Evolutionary conservation across 805 yeast genomes (phyloP), one percentile per base, ranked within the genome.

Genomic region (Tetrapisispora arboricola): DNA sequence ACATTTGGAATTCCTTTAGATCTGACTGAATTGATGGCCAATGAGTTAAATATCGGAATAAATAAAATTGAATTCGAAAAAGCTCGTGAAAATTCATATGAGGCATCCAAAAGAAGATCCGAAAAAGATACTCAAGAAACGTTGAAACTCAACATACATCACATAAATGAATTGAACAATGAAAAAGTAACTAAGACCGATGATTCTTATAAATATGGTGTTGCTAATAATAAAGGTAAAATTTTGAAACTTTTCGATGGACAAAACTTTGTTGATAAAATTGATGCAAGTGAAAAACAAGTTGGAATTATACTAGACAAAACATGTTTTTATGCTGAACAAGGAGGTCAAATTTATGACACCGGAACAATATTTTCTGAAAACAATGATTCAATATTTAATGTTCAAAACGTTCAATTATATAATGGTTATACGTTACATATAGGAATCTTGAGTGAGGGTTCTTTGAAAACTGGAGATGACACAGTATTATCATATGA

Each of bases 1-100:
- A 92, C 99, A 10, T 92, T 90, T 60, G 99, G 99, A 41, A 92
- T 92, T 82, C 99, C 99, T 28, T 96, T 87, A 41, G 99, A 92
- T 66, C 75, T 92, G 60, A 92, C 99, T 24, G 79, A 95, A 61
- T 74, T 92, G 60, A 92, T 92, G 98, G 98, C 98, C 33, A 96
- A 88, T 65, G 99, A 92, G 66, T 84, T 90, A 44, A 94, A 94
- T n/a, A 74, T 92, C 54, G 80, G 78, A 55, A 90, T 92, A 48
- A 96, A 92, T 62, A 94, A 87, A 60, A 78, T 70, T 35, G 97
- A 85, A 22, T 92, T 92, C 58, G 96, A 88, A 64, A 75, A 75
- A 51, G 97, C 98, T 34, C 84, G 80, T 60, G 73, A 76, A 47
- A 94, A 80, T 50, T 84, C 96, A 7, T 77, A 82, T 61, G 96